Percentiles rank a stretch among this genome's conserved stretches.
Evolutionary conservation across 2,329 filamentous ascomycete species (phyloP).

Genomic region (Microdochium paspali): DNA sequence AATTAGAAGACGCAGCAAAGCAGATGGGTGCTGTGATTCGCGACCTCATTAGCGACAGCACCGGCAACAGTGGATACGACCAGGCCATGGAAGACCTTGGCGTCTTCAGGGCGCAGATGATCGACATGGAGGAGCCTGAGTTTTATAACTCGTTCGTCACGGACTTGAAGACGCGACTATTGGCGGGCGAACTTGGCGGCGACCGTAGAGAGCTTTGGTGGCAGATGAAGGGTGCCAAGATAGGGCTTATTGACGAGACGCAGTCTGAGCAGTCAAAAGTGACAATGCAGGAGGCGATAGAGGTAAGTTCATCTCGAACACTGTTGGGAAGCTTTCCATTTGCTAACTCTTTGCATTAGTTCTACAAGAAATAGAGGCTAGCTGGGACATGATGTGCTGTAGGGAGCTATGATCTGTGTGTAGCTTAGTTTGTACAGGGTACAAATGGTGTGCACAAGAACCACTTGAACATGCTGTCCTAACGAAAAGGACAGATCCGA

Average conservation of each 20-base stretch:
- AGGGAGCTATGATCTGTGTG: too few relatives aligned
- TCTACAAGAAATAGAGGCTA: conserved; percentile 12
- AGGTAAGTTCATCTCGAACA: conserved; percentile 27
- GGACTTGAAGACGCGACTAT: conserved; percentile 62
- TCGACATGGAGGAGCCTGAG: conserved; percentile 63
- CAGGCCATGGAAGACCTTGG: conserved; percentile 67
- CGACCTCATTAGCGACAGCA: conserved; percentile 58
- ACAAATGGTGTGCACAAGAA: too few relatives aligned
- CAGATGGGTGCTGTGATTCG: conserved; percentile 69
- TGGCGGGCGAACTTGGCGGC: conserved; percentile 62
- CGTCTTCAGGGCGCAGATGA: conserved; percentile 69
- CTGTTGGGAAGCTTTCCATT: neutral
- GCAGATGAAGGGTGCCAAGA: conserved; percentile 51
- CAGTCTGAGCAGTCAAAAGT: conserved; percentile 57
- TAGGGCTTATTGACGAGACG: conserved; percentile 64
- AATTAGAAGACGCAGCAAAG: conserved; percentile 57
- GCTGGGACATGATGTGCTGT: too few relatives aligned
- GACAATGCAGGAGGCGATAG: conserved; percentile 59
- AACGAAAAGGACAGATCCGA: too few relatives aligned
- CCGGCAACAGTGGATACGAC: conserved; percentile 67
- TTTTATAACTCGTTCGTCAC: conserved; percentile 68
- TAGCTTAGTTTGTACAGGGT: too few relatives aligned
- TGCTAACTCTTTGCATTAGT: conserved; percentile 11
- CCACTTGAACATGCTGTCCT: too few relatives aligned
- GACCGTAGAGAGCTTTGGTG: conserved; percentile 80